phyloP scores from a whole-genome alignment of 352 stramenopile species.

The Pythium phragmiticola region DNA sequence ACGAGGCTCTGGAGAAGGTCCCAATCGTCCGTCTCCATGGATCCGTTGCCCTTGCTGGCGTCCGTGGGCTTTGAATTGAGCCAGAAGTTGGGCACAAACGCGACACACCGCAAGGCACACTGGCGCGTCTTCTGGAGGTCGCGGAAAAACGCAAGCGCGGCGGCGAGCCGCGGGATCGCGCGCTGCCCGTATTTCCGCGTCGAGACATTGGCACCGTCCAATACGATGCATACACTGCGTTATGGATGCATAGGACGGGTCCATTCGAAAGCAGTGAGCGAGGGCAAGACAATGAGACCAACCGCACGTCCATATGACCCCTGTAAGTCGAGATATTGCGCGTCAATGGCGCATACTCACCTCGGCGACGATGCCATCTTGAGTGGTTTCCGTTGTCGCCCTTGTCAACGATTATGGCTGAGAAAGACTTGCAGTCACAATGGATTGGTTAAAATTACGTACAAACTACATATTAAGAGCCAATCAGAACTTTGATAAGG shows the following conservation, averaged over 20 bases:
- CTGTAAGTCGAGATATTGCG: not conserved
- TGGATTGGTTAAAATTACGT: not conserved
- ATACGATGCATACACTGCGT: conserved; percentile 43
- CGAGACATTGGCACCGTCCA: conserved; percentile 77
- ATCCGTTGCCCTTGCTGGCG: conserved; percentile 33
- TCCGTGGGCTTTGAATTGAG: conserved; percentile 57
- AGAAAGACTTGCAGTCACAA: not conserved
- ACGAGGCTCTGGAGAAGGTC: conserved; percentile 52
- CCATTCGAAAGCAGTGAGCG: not conserved
- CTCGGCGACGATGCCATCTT: not conserved
- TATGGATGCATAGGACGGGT: not conserved
- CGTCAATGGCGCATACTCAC: not conserved
- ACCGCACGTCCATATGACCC: not conserved
- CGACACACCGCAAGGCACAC: conserved; percentile 60
- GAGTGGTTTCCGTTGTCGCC: not conserved
- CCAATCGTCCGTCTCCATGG: conserved; percentile 52
- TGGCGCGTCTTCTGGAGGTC: conserved; percentile 30
- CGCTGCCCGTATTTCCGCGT: conserved; percentile 58
- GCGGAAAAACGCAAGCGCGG: conserved; percentile 64
- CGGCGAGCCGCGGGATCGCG: conserved; percentile 55
- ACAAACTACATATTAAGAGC: not conserved
- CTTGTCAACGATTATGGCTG: not conserved
- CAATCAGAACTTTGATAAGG: not conserved
- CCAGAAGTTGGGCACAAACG: conserved; percentile 83
- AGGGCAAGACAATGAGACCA: conserved; percentile 1